A percentile compares a stretch with the other conserved stretches of the same genome.
Conservation (phyloP, 2,329 filamentous ascomycete species). For the Trichophyton simii region DNA sequence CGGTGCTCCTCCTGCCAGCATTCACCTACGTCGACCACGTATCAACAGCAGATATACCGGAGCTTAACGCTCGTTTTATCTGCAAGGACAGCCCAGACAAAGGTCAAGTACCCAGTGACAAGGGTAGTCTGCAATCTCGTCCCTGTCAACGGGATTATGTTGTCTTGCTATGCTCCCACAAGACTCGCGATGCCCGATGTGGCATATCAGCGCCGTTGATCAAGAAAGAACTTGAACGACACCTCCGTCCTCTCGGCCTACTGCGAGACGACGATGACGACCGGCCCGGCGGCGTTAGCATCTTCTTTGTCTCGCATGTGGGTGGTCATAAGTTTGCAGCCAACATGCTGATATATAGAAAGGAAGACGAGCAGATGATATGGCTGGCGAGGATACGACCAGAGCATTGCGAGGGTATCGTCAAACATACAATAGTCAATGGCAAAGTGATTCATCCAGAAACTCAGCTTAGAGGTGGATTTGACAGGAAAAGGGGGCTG, state of each 20-base stretch:
- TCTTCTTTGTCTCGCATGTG: constrained; percentile 93
- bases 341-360: constrained; percentile 76
- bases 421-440: constrained; percentile 76
- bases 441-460: constrained; percentile 89
- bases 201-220: constrained; percentile 86
- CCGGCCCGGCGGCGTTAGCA: constrained; percentile 77
- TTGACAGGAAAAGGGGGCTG: constrained; percentile 66
- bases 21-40: constrained; percentile 76
- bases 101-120: constrained; percentile 21
- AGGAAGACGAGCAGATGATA: constrained; percentile 67
- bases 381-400: constrained; percentile 78
- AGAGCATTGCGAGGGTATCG: constrained; percentile 84
- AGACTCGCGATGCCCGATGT: constrained; percentile 81
- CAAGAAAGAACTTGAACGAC: constrained; percentile 76
- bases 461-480: constrained; percentile 73
- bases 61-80: constrained; percentile 59
- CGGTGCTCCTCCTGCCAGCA: constrained; percentile 69
- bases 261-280: constrained; percentile 72
- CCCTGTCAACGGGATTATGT: constrained; percentile 71
- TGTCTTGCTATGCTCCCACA: constrained; percentile 86
- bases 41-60: constrained; percentile 57
- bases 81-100: constrained; percentile 31
- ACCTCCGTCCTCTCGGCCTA: constrained; percentile 71
- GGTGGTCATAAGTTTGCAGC: constrained; percentile 94
- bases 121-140: constrained; percentile 40